Evolutionary conservation across 148 eudicot genomes (phyloP), one percentile per base, ranked within the genome.

Genomic region (Agrostemma githago): DNA sequence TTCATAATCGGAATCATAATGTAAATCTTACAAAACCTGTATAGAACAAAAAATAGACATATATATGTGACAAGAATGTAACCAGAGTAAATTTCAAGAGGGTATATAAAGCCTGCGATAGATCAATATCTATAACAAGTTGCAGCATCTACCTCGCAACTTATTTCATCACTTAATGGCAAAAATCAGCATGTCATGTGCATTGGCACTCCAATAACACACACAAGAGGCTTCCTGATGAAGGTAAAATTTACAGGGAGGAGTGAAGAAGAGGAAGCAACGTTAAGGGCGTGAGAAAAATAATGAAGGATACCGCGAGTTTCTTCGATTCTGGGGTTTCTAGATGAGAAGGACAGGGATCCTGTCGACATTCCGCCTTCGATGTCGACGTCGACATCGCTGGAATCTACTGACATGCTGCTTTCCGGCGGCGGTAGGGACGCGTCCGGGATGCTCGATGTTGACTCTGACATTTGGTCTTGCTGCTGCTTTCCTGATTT

Each of bases 101-200:
- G n/a, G n/a, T n/a, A n/a, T n/a, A n/a, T n/a, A n/a, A n/a, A n/a
- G n/a, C n/a, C n/a, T n/a, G n/a, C n/a, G n/a, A n/a, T n/a, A n/a
- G n/a, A n/a, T n/a, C n/a, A n/a, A n/a, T n/a, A n/a, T n/a, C n/a
- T n/a, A n/a, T n/a, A n/a, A n/a, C n/a, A n/a, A n/a, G n/a, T n/a
- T n/a, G n/a, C n/a, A n/a, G n/a, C n/a, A n/a, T n/a, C n/a, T n/a
- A n/a, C n/a, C n/a, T n/a, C n/a, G n/a, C n/a, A n/a, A n/a, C n/a
- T n/a, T n/a, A n/a, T n/a, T n/a, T n/a, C n/a, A n/a, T n/a, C n/a
- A n/a, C n/a, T n/a, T n/a, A n/a, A n/a, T 83, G 98, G 79, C 98
- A 95, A 78, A 95, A 95, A 79, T 95, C 98, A 34, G 97, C 93
- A 82, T 53, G 98, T 95, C 97, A 92, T 95, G 87, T 95, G 98